Conservation (phyloP, 257 asterid species). For the Solanum corneliomulleri region DNA sequence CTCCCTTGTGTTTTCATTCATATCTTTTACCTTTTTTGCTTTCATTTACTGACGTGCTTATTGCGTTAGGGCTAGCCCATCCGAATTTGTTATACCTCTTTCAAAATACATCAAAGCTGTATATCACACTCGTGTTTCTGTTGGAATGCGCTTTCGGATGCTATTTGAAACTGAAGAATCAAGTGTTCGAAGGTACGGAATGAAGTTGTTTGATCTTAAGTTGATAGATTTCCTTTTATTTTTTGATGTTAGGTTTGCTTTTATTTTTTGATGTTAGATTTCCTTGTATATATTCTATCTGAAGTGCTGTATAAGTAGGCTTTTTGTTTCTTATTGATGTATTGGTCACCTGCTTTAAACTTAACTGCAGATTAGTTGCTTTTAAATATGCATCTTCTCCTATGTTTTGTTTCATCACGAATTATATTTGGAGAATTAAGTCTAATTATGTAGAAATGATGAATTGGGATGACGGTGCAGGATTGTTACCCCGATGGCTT, state of each 20-base stretch:
- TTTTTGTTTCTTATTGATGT: neutral
- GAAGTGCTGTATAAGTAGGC: neutral
- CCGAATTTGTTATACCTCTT: conserved; percentile 86
- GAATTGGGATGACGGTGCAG: neutral
- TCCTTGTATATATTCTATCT: neutral
- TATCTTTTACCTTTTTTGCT: neutral
- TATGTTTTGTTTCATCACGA: neutral
- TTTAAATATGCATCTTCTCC: neutral
- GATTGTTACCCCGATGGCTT: neutral
- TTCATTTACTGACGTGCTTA: conserved; percentile 5
- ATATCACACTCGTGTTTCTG: conserved; percentile 86
- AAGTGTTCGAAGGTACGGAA: conserved; percentile 80
- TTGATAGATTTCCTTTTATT: neutral
- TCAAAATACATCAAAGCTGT: conserved; percentile 88
- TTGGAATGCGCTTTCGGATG: conserved; percentile 97
- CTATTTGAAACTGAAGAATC: conserved; percentile 98
- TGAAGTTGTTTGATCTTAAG: neutral
- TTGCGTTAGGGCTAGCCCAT: conserved; percentile 83
- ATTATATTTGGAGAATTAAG: neutral
- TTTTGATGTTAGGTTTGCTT: neutral
- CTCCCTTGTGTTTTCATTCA: neutral
- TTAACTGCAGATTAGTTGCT: neutral
- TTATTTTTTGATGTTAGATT: neutral
- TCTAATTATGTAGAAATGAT: neutral
- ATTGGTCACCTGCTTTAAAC: neutral